A percentile compares a stretch with the other conserved stretches of the same genome.
phyloP scores from a whole-genome alignment of 495 filamentous ascomycete species.

The Podospora pseudoanserina region DNA sequence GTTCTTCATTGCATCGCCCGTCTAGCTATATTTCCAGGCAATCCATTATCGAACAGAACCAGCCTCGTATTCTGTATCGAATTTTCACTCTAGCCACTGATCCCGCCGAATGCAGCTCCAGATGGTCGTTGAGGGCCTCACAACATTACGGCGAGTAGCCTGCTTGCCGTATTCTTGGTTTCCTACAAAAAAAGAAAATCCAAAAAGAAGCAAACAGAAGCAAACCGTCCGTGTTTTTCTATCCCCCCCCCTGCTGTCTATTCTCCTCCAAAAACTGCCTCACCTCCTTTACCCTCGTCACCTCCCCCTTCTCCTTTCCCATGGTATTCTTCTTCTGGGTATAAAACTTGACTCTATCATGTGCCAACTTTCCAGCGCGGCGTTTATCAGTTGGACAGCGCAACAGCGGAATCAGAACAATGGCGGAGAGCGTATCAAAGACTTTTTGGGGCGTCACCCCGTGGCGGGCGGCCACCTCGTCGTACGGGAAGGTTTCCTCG shows the following conservation, averaged over 20 bases:
- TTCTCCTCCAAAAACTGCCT: background rate
- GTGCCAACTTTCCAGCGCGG: slow-evolving; percentile 14
- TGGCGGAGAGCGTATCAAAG: slow-evolving; percentile 41
- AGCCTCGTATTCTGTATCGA: background rate
- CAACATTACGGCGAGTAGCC: background rate
- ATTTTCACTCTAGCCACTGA: too few relatives aligned
- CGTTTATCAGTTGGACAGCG: slow-evolving; percentile 43
- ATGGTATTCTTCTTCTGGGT: background rate
- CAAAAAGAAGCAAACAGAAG: background rate
- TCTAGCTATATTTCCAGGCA: background rate
- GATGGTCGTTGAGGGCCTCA: background rate
- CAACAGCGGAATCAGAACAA: slow-evolving; percentile 45
- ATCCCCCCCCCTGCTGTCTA: background rate
- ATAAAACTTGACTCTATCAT: background rate
- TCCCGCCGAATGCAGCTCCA: background rate
- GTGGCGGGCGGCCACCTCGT: slow-evolving; percentile 43
- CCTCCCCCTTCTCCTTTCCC: background rate
- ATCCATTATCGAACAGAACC: background rate
- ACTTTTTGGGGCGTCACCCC: slow-evolving; percentile 41
- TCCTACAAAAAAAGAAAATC: background rate
- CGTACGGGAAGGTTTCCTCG: slow-evolving; percentile 44
- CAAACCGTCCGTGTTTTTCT: background rate
- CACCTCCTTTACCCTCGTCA: background rate
- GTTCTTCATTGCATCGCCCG: too few relatives aligned
- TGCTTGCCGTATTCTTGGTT: too few relatives aligned